Evolutionary conservation across 345 rosid species (phyloP).

Genomic region (Citrus medica): DNA sequence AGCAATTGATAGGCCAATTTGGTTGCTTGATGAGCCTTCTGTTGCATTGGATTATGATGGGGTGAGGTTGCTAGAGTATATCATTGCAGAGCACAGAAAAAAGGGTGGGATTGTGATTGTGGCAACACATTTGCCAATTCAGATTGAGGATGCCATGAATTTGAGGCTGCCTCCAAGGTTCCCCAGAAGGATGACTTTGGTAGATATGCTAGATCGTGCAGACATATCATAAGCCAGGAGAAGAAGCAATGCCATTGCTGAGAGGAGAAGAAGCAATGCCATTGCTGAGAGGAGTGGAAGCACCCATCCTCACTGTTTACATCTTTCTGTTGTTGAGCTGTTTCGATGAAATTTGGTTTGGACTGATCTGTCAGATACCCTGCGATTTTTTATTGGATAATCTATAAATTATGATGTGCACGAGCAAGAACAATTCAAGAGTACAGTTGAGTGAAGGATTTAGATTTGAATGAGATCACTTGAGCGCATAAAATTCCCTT

Average conservation of each 20-base stretch:
- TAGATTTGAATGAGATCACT: not conserved
- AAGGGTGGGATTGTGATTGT: slow-evolving; percentile 80
- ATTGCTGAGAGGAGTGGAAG: not conserved
- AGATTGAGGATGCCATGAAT: slow-evolving; percentile 80
- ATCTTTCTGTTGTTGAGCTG: not conserved
- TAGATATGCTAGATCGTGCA: slow-evolving; percentile 76
- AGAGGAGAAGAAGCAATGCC: not conserved
- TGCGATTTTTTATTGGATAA: not conserved
- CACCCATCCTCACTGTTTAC: not conserved
- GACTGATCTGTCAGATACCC: not conserved
- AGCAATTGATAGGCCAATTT: slow-evolving; percentile 83
- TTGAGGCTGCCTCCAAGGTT: slow-evolving; percentile 80
- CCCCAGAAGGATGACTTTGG: slow-evolving; percentile 73
- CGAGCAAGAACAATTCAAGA: not conserved
- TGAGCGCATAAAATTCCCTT: not conserved
- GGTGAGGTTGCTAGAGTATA: slow-evolving; percentile 63
- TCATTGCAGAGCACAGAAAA: slow-evolving; percentile 71
- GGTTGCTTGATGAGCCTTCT: slow-evolving; percentile 87
- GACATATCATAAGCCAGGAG: slow-evolving; percentile 35
- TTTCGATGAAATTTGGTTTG: not conserved
- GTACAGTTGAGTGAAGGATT: not conserved
- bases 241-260: not conserved
- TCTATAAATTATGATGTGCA: not conserved
- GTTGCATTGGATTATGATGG: slow-evolving; percentile 88
- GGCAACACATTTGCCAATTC: slow-evolving; percentile 81